Base-by-base conservation (phyloP, 805 yeast genomes). In the Yarrowia alimentaria region DNA sequence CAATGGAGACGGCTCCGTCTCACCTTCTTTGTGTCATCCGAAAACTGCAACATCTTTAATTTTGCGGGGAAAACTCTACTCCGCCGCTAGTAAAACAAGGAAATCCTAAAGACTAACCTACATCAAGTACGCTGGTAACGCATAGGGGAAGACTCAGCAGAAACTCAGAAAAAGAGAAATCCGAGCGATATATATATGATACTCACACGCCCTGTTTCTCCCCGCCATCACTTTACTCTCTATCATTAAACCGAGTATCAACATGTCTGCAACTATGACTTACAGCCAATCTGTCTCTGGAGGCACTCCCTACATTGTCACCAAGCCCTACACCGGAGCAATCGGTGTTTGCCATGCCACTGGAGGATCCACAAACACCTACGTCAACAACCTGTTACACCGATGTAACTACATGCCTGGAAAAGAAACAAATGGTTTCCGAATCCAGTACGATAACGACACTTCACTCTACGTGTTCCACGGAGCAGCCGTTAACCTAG, bases 381-480 rank as follows among this genome's bases (percentile, higher is more conserved):
- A 40, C 19, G 32, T 40, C 12, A 40, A 40, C 47, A 40, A 28
- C 25, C 33, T 40, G 33, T 33, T 40, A 9, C 47, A 40, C 16
- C 33, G 47, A 26, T 40, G 47, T 29, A 40, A 40, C 25, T 40
- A 40, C 25, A 28, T 28, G 33, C 33, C 47, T 14, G 47, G 47
- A 12, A 26, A 40, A 18, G 47, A 40, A 14, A 40, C 33, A 32
- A 40, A 40, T 33, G 47, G 47, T 11, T 40, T 40, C 47, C 25
- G 28, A 14, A 40, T 40, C 17, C 17, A 40, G 25, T 40, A 40
- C 33, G 47, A 40, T 25, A 40, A 40, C 25, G 47, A 40, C 22
- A 40, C 47, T 3, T 40, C 47, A 9, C 33, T 40, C 10, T 40
- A 40, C 12, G 47, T 40, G 5, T 40, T 40, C 47, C 47, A 40